Conservation (phyloP, 176 grass and related monocot genomes). For the Coix lacrymajobi region DNA sequence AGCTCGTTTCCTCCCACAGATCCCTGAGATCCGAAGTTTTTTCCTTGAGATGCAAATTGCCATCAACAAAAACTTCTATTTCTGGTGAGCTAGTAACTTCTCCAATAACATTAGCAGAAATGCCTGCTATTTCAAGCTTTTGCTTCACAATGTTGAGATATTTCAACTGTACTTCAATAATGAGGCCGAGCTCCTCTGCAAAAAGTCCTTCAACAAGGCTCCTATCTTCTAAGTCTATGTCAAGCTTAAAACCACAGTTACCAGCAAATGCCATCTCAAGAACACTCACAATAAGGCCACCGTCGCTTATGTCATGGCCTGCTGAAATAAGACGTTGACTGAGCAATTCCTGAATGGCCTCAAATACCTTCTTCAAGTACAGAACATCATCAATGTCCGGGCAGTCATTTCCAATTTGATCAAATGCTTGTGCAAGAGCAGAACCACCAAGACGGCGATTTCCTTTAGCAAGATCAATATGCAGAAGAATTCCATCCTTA, state of each 20-base stretch:
- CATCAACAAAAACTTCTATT: slow-evolving; percentile 60
- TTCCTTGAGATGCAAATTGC: slow-evolving; percentile 55
- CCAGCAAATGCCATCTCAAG: slow-evolving; percentile 96
- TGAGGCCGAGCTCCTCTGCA: slow-evolving; percentile 79
- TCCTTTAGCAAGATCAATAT: slow-evolving; percentile 83
- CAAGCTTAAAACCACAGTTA: slow-evolving; percentile 73
- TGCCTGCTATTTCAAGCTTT: slow-evolving; percentile 58
- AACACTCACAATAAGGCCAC: slow-evolving; percentile 69
- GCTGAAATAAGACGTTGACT: slow-evolving; percentile 64
- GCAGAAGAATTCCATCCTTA: slow-evolving; percentile 64
- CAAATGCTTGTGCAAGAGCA: slow-evolving; percentile 83
- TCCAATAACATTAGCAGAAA: slow-evolving; percentile 64
- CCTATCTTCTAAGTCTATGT: slow-evolving; percentile 47
- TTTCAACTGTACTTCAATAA: slow-evolving; percentile 55
- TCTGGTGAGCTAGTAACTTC: slow-evolving; percentile 54
- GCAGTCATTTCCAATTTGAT: slow-evolving; percentile 84
- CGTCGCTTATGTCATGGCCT: slow-evolving; percentile 90
- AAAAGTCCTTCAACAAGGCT: slow-evolving; percentile 65
- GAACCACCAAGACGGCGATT: slow-evolving; percentile 64
- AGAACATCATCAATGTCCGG: slow-evolving; percentile 77
- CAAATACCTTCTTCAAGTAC: slow-evolving; percentile 70
- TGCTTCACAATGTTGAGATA: slow-evolving; percentile 42
- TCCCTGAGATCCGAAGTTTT: slow-evolving; percentile 70
- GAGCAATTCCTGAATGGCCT: slow-evolving; percentile 67
- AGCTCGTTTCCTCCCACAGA: slow-evolving; percentile 91